Conservation (phyloP, 169 alveolate genomes). For the Cryptosporidium baileyi region DNA sequence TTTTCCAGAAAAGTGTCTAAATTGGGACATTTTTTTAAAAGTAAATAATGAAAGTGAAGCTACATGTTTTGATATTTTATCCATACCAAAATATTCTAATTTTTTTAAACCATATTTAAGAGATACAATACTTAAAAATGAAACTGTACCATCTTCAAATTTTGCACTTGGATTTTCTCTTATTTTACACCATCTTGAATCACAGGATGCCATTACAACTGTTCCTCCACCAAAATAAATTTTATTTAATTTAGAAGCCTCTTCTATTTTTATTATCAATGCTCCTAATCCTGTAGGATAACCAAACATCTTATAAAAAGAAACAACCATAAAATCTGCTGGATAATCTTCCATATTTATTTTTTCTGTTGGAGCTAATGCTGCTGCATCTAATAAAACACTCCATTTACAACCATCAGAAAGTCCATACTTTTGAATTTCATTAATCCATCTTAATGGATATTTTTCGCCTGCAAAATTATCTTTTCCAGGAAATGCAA, state of each 20-base stretch:
- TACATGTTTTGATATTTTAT: slow-evolving; percentile 68
- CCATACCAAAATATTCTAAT: slow-evolving; percentile 72
- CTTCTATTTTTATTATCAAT: slow-evolving; percentile 43
- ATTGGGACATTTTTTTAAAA: neutral
- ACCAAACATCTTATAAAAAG: slow-evolving; percentile 77
- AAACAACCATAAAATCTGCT: slow-evolving; percentile 74
- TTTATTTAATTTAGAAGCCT: slow-evolving; percentile 50
- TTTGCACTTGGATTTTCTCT: slow-evolving; percentile 59
- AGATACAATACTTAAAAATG: slow-evolving; percentile 73
- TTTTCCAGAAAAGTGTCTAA: slow-evolving; percentile 58
- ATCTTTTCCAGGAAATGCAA: slow-evolving; percentile 75
- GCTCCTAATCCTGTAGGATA: slow-evolving; percentile 79
- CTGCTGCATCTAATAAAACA: slow-evolving; percentile 76
- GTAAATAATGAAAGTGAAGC: slow-evolving; percentile 65
- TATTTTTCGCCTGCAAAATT: slow-evolving; percentile 72
- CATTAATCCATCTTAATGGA: slow-evolving; percentile 71
- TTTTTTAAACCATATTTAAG: slow-evolving; percentile 67
- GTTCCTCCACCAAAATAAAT: slow-evolving; percentile 77
- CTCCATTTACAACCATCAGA: slow-evolving; percentile 71
- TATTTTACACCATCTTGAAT: slow-evolving; percentile 71
- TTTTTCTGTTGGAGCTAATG: slow-evolving; percentile 72
- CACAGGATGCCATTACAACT: slow-evolving; percentile 72
- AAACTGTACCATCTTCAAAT: slow-evolving; percentile 75
- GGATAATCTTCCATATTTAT: slow-evolving; percentile 50
- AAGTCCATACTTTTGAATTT: slow-evolving; percentile 68